Evolutionary conservation across 306 rosid genomes (phyloP).

Genomic region (Quercus robur): DNA sequence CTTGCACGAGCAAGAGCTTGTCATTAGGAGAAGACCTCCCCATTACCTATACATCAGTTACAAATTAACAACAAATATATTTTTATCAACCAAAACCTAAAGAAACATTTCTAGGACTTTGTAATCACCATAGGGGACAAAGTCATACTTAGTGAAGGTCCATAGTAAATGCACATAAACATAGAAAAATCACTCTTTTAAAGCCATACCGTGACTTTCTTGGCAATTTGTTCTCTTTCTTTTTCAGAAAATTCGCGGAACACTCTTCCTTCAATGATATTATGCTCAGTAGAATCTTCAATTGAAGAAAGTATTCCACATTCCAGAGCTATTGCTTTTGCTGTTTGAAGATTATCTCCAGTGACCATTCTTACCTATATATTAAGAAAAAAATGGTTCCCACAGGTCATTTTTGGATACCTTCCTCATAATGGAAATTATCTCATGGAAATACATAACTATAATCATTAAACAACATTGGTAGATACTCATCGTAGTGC

Average conservation of each 20-base stretch:
- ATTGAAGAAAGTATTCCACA: conserved; percentile 80
- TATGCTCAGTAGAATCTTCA: conserved; percentile 75
- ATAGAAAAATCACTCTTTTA: conserved; percentile 5
- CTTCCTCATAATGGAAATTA: conserved; percentile 10
- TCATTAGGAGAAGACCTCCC: conserved; percentile 99
- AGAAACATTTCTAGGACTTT: background rate
- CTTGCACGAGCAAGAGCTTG: conserved; percentile 98
- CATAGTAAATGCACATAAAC: conserved; percentile 8
- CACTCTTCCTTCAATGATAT: conserved; percentile 77
- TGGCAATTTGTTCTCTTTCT: conserved; percentile 75
- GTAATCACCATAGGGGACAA: conserved; percentile 2
- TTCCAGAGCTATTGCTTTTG: conserved; percentile 93
- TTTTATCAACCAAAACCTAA: background rate
- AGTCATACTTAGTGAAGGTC: conserved; percentile 15
- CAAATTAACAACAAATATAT: conserved; percentile 12
- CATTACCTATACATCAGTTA: conserved; percentile 66
- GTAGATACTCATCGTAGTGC: background rate
- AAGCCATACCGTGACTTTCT: conserved; percentile 56
- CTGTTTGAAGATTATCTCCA: conserved; percentile 93
- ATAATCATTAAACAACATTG: background rate
- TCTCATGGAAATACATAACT: conserved; percentile 9
- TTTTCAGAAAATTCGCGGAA: conserved; percentile 74
- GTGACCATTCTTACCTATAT: conserved; percentile 97
- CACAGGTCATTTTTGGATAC: conserved; percentile 17
- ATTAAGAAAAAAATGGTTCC: conserved; percentile 16